These are phyloP conservation scores for Cruciata laevipes DNA, from an alignment of 257 asterid species.

Conservation along the genomic window DNA sequence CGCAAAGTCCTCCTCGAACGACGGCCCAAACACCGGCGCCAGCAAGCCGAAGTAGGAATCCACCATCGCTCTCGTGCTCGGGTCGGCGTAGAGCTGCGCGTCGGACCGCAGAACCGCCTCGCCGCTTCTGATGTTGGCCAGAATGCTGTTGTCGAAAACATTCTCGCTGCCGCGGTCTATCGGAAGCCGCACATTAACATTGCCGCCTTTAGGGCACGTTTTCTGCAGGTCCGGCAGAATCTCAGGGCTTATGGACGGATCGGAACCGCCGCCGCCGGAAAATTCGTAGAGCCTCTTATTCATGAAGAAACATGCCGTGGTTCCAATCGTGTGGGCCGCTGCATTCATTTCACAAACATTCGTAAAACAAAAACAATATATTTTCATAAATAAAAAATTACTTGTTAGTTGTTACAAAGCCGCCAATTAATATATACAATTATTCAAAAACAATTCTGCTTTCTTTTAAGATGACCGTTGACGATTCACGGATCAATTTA, in stretches of 20 bases:
- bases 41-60: slow-evolving; percentile 62
- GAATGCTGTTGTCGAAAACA: slow-evolving; percentile 47
- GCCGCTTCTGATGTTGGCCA: slow-evolving; percentile 54
- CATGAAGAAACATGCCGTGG: slow-evolving; percentile 96
- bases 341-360: background rate
- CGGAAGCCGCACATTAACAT: slow-evolving; percentile 39
- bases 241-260: slow-evolving; percentile 56
- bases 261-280: slow-evolving; percentile 41
- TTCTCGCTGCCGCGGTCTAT: slow-evolving; percentile 50
- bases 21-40: slow-evolving; percentile 36
- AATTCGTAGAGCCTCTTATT: slow-evolving; percentile 55
- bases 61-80: slow-evolving; percentile 35
- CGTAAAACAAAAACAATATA: background rate
- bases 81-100: slow-evolving; percentile 58
- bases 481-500: background rate
- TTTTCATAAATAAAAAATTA: no score
- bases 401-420: no score
- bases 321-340: slow-evolving; percentile 87
- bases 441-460: no score
- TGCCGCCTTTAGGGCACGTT: slow-evolving; percentile 52
- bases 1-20: slow-evolving; percentile 63
- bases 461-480: background rate
- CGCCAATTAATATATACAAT: no score
- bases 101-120: slow-evolving; percentile 72
- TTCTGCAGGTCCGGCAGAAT: slow-evolving; percentile 52